phyloP scores from a whole-genome alignment of 108 stramenopile species.

The Pseudonitzschia pungens region DNA sequence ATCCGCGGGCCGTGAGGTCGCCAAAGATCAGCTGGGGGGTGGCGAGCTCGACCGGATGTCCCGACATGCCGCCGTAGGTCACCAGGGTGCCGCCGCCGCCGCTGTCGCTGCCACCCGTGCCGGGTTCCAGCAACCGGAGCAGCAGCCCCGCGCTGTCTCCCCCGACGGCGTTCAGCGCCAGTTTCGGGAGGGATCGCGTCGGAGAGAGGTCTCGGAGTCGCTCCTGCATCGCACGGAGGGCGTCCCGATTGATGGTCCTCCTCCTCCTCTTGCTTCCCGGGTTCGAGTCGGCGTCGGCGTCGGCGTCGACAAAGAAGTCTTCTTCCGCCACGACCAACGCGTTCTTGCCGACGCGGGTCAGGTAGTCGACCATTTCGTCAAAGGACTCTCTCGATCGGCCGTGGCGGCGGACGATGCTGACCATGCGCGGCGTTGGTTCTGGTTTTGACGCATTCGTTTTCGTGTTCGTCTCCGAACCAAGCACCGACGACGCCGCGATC shows the following conservation, averaged over 20 bases:
- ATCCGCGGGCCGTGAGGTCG: constrained; percentile 34
- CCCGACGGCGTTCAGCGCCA: constrained; percentile 57
- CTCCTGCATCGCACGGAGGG: constrained; percentile 17
- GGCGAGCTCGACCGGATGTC: constrained; percentile 32
- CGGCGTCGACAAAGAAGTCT: constrained; percentile 21
- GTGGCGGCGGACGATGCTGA: constrained; percentile 48
- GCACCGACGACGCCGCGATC: constrained; percentile 23
- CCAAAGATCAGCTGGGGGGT: constrained; percentile 51
- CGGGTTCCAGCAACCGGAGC: constrained; percentile 21
- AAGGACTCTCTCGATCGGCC: constrained; percentile 20
- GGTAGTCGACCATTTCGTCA: constrained; percentile 28
- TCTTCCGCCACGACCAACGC: constrained; percentile 34
- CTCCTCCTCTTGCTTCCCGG: neutral
- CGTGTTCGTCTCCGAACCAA: neutral
- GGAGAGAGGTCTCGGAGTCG: constrained; percentile 24
- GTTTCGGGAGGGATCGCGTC: constrained; percentile 22
- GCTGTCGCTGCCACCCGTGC: too few relatives aligned
- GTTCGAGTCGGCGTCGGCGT: neutral
- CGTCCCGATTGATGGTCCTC: constrained; percentile 5
- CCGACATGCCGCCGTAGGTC: constrained; percentile 62
- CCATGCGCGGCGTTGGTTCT: neutral
- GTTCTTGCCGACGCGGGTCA: constrained; percentile 27
- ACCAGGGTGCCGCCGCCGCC: constrained; percentile 47
- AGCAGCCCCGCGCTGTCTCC: constrained; percentile 35
- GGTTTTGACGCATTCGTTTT: neutral